Evolutionary conservation across 2,329 filamentous ascomycete species (phyloP), one percentile per base, ranked within the genome.

Genomic region (Diplodia sapinea): DNA sequence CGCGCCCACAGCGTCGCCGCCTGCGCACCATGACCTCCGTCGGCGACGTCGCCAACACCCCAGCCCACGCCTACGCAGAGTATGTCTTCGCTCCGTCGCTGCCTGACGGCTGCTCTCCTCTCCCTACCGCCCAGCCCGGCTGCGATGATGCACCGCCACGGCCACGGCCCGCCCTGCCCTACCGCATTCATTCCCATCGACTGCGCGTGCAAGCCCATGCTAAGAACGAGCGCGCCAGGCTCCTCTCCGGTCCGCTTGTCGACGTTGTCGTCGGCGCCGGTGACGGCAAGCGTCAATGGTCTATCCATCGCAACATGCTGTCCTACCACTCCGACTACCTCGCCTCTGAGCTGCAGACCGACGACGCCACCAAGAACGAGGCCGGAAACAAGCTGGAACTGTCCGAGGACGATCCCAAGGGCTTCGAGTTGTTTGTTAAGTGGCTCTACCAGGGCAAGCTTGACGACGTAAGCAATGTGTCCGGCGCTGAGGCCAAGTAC

Each of bases 391-490:
- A 73, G 65, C 74, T 86, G 33, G 82, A 85, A 49, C 76, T 86
- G 23, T 78, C 77, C 20, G 79, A 85, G 13, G 78, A 84, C 72
- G 83, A 85, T 66, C 82, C 84, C 3, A 74, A 76, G 8, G 84
- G 84, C 29, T 86, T 86, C 71, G 83, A 85, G 73, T 73, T 86
- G 68, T 78, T 86, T 17, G 83, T 86, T 6, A 85, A 85, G 74
- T 86, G 83, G 84, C 78, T 86, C 9, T 86, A 86, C 67, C 84
- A 86, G 73, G 84, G 84, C 63, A 80, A 76, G 54, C 79, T 86
- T 56, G 82, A 85, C 68, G 81, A 85, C 69, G 80, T 82, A 23
- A 81, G 80, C 4, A 76, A 80, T 56, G 74, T 84, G 70, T 71
- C 75, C 12, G 76, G 80, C 65, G 77, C 82, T 36, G 79, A 81